Evolutionary conservation across 1,139 yeast species (phyloP), one percentile per base, ranked within the genome.

Genomic region (Magnusiomyces tetraspermus): DNA sequence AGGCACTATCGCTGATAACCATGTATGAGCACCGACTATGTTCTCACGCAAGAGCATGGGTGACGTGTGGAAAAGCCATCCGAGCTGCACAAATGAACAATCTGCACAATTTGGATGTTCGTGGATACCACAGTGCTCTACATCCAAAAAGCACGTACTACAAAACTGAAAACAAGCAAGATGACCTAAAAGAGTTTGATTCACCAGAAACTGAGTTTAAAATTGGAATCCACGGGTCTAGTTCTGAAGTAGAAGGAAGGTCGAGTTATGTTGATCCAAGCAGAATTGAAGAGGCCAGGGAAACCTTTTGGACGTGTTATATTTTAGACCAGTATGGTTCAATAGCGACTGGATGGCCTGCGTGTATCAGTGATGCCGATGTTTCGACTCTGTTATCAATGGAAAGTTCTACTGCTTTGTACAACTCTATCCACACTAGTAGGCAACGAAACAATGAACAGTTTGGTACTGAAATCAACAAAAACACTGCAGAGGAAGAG

Each of bases 1-100:
- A 65, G 53, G 60, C 69, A 1, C 49, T 60, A 44, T 49, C 58
- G 6, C 54, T 67, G 10, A 33, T 66, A n/a, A 56, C 60, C 13
- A 51, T 57, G 24, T 59, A 58, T 50, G 69, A 67, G 53, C 59
- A 59, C 51, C 54, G 60, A 19, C 49, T 52, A 26, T 65, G 63
- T 21, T 49, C 52, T 47, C 61, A 66, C 47, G 61, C 65, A 4
- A 61, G 64, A 42, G 69, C 68, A 1, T 67, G 70, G 69, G 49
- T 63, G 24, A 55, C 63, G 15, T 59, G 61, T 6, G 70, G 70
- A 3, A 56, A 58, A 19, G 63, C 66, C 2, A 52, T 59, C 37
- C 55, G 65, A 5, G 60, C 63, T 2, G 55, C 60, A 41, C 53
- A 56, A 13, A 63, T 65, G 63, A 54, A 57, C 50, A 58, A 60